phyloP scores from a whole-genome alignment of 2,329 filamentous ascomycete species.

The Trichoderma atrobrunneum region DNA sequence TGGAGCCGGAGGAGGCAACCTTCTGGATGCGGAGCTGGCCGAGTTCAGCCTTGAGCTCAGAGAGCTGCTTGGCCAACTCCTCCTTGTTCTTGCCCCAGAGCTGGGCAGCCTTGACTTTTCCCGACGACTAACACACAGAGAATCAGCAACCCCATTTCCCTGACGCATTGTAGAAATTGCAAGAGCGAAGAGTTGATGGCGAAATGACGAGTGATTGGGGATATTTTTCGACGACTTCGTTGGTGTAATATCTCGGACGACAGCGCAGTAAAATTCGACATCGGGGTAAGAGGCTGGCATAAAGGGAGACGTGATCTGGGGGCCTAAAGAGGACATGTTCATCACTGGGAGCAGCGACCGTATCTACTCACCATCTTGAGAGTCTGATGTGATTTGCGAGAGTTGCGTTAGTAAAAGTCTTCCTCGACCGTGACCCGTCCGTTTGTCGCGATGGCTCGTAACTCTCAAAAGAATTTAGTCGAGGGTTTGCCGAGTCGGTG shows the following conservation, averaged over 20 bases:
- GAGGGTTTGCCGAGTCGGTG: constrained; percentile 36
- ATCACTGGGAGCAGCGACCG: constrained; percentile 18
- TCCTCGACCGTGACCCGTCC: constrained; percentile 37
- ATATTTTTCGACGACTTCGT: constrained; percentile 4
- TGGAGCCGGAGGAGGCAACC: constrained; percentile 90
- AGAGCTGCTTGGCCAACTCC: constrained; percentile 92
- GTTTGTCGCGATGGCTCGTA: constrained; percentile 35
- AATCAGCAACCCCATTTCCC: constrained; percentile 11
- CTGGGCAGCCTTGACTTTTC: constrained; percentile 88
- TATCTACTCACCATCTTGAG: constrained; percentile 49
- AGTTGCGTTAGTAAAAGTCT: constrained; percentile 35
- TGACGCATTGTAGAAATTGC: neutral
- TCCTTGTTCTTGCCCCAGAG: constrained; percentile 99
- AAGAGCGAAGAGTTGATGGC: constrained; percentile 15
- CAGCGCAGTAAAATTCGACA: constrained; percentile 19
- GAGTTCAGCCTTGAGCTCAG: constrained; percentile 93
- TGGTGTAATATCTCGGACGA: constrained; percentile 14
- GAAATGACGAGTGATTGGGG: constrained; percentile 5
- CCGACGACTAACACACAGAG: constrained; percentile 39
- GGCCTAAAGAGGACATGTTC: constrained; percentile 16
- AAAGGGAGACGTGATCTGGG: constrained; percentile 15
- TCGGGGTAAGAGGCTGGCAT: constrained; percentile 13
- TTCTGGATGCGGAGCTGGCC: constrained; percentile 97
- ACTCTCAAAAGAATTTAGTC: constrained; percentile 32
- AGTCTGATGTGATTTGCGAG: constrained; percentile 42